Percentiles rank a stretch among this genome's conserved stretches.
These are phyloP conservation scores for Lolium perenne DNA, from an alignment of 176 grass and related monocot genomes.

Conservation along the genomic window DNA sequence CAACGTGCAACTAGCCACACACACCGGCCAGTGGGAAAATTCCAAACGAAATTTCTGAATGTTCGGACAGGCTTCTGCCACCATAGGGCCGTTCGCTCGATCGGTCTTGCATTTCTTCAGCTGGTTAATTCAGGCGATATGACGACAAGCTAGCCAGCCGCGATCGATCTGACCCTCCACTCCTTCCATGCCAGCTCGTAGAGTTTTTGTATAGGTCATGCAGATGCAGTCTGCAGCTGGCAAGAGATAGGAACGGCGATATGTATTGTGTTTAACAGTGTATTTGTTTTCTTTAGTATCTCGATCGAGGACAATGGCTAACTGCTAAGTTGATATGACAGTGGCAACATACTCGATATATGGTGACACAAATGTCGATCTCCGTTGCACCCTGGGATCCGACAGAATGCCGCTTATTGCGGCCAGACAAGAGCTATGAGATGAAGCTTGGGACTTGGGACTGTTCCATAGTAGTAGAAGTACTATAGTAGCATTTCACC, in stretches of 20 bases:
- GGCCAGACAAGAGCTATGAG: conserved; percentile 44
- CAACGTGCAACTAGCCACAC: too few species aligned
- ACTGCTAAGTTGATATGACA: background rate
- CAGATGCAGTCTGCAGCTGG: background rate
- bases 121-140: too few species aligned
- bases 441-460: conserved; percentile 15
- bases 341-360: background rate
- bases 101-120: too few species aligned
- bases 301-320: background rate
- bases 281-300: background rate
- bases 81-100: too few species aligned
- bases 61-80: too few species aligned
- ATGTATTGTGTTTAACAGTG: too few species aligned
- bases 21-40: too few species aligned
- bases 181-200: too few species aligned
- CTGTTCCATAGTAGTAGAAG: too few species aligned
- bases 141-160: too few species aligned
- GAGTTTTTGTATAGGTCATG: background rate
- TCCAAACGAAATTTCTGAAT: too few species aligned
- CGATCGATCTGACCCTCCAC: too few species aligned
- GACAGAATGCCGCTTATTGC: conserved; percentile 44
- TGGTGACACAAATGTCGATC: conserved; percentile 27
- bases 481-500: background rate
- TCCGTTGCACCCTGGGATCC: background rate
- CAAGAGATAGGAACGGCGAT: background rate